Evolutionary conservation across 129 eudicot genomes (phyloP), one percentile per base, ranked within the genome.

Genomic region (Oenanthe sinensis): DNA sequence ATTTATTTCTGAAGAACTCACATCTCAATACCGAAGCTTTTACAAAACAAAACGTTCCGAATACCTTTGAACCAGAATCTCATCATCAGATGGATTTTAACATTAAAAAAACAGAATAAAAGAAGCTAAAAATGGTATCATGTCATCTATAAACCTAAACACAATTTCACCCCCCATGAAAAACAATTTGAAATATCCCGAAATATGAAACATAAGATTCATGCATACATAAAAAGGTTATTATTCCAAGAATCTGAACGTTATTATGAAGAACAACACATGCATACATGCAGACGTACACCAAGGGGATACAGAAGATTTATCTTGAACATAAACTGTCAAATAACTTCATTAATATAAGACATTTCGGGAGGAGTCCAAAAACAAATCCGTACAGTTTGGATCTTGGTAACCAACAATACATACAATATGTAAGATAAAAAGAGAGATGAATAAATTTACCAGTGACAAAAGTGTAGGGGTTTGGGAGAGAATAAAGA

Each of bases 391-490:
- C 36, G 36, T 1, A 33, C 36, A 33, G 36, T 33, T 33, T 33
- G 36, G 36, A 0, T 33, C 36, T 33, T 33, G 36, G 36, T 1
- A 33, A 33, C 36, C 36, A 33, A 33, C 36, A 33, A 33, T 33
- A 33, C 42, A 39, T 39, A 39, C 42, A 39, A 39, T 39, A 39
- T 5, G 6, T 11, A 63, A 26, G 5, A n/a, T 6, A 10, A 4
- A 63, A 14, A 20, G 71, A 8, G 19, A 24, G 72, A 67, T 28
- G 37, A 71, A 71, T 3, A 39, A 39, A 3, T 71, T 71, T 71
- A 71, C 87, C 87, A 81, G 85, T 73, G 77, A 77, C 65, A 80
- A 87, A 79, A 74, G 52, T 84, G 84, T 80, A 81, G 79, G 83
- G 75, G 74, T 70, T 55, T 68, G 52, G 44, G 80, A 78, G 76